Conservation (phyloP, 2,329 filamentous ascomycete species). For the Kalaharituber pfeilii region DNA sequence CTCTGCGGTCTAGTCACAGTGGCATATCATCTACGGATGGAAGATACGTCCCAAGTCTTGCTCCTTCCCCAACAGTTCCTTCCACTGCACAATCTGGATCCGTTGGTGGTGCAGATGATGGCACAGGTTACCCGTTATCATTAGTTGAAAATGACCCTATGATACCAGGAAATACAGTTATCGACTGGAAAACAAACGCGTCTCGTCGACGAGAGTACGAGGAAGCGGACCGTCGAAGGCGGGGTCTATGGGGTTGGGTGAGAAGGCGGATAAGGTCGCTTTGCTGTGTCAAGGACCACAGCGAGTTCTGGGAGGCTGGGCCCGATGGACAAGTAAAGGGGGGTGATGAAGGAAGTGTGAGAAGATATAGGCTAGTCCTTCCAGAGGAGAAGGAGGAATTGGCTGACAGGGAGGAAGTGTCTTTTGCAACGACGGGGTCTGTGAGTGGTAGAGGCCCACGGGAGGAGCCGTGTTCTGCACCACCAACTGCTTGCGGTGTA, state of each 20-base stretch:
- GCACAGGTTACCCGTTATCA: not conserved
- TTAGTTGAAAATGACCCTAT: not conserved
- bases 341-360: conserved; percentile 12
- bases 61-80: not conserved
- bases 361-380: conserved; percentile 16
- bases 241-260: conserved; percentile 10
- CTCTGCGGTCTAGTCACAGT: not conserved
- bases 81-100: not conserved
- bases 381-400: conserved; percentile 11
- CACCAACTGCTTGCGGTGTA: not conserved
- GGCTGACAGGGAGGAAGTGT: not conserved
- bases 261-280: conserved; percentile 2
- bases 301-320: conserved; percentile 17
- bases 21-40: not conserved
- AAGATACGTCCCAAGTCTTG: not conserved
- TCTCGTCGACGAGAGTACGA: conserved; percentile 15
- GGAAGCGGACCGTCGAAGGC: conserved; percentile 9
- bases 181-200: conserved; percentile 16
- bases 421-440: not conserved
- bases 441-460: not conserved
- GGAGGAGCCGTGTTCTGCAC: not conserved
- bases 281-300: conserved; percentile 8
- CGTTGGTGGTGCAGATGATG: not conserved
- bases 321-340: conserved; percentile 6
- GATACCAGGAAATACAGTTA: conserved; percentile 6